Conservation (phyloP, 768 basidiomycete genomes). For the Udeniomyces megalosporus region DNA sequence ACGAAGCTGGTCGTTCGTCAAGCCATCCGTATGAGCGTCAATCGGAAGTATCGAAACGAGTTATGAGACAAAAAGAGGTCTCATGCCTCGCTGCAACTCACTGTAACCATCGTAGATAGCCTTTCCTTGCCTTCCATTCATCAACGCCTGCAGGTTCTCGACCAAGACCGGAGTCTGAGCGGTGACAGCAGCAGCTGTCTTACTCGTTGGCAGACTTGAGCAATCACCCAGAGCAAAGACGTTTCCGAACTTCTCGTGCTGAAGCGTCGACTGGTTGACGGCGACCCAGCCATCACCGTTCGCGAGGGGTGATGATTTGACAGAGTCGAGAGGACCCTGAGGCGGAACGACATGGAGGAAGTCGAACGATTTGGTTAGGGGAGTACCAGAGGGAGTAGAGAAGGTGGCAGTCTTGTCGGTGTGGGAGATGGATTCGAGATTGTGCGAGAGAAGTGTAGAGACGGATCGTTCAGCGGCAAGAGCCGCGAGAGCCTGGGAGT, state of each 20-base stretch:
- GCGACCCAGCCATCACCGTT: slow-evolving; percentile 80
- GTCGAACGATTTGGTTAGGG: slow-evolving; percentile 58
- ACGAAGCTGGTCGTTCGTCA: slow-evolving; percentile 22
- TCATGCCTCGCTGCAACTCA: too few species aligned
- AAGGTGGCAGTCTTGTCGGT: slow-evolving; percentile 67
- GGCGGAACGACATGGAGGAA: slow-evolving; percentile 70
- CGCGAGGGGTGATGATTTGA: slow-evolving; percentile 46
- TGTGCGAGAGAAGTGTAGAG: slow-evolving; percentile 63
- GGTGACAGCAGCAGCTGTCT: slow-evolving; percentile 88
- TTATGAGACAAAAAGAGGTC: not conserved
- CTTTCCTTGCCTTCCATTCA: slow-evolving; percentile 52
- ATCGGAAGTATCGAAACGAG: too few species aligned
- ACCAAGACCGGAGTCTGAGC: slow-evolving; percentile 77
- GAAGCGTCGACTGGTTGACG: slow-evolving; percentile 63
- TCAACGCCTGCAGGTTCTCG: slow-evolving; percentile 65
- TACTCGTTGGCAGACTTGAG: slow-evolving; percentile 80
- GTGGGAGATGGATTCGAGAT: slow-evolving; percentile 59
- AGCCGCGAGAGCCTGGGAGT: slow-evolving; percentile 66
- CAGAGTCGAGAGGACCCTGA: slow-evolving; percentile 69
- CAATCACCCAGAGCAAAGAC: slow-evolving; percentile 87
- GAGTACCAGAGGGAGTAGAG: slow-evolving; percentile 51
- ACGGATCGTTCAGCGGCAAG: slow-evolving; percentile 65
- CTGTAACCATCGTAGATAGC: slow-evolving; percentile 61
- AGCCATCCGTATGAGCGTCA: too few species aligned
- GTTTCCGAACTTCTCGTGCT: slow-evolving; percentile 69